phyloP scores from a whole-genome alignment of 1,284 basidiomycete species.

The Thecaphora thlaspeos region DNA sequence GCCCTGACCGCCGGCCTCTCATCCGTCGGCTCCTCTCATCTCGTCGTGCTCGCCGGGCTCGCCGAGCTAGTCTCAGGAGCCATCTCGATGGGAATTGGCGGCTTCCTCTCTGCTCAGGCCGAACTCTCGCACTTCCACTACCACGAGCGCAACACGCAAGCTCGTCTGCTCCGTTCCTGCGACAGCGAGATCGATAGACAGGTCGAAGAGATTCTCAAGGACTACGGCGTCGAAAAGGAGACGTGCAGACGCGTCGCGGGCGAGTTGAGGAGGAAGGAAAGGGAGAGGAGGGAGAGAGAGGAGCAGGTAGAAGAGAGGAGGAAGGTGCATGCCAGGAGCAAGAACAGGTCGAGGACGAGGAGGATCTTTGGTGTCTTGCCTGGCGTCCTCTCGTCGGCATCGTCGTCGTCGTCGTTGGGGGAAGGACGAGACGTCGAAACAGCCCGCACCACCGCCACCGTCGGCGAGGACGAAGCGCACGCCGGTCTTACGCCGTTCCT shows the following conservation, averaged over 20 bases:
- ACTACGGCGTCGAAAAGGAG: slow-evolving; percentile 80
- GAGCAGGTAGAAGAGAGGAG: slow-evolving; percentile 8
- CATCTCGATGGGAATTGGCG: slow-evolving; percentile 92
- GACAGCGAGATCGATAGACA: slow-evolving; percentile 93
- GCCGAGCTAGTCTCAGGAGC: slow-evolving; percentile 65
- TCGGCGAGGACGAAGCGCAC: slow-evolving; percentile 13
- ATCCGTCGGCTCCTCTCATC: slow-evolving; percentile 78
- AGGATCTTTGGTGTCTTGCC: slow-evolving; percentile 30
- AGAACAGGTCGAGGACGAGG: slow-evolving; percentile 1
- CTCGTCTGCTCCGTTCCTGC: slow-evolving; percentile 83
- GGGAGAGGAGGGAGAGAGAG: slow-evolving; percentile 14
- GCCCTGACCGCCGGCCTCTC: slow-evolving; percentile 72
- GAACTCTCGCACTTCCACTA: slow-evolving; percentile 74
- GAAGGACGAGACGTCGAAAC: not conserved
- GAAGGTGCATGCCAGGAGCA: not conserved
- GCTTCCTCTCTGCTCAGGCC: slow-evolving; percentile 92
- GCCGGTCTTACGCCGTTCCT: slow-evolving; percentile 49
- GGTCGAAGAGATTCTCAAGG: slow-evolving; percentile 80
- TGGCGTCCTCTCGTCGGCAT: slow-evolving; percentile 7
- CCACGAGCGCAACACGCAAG: slow-evolving; percentile 58
- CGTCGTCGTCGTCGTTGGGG: too few species aligned
- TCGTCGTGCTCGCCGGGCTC: slow-evolving; percentile 86
- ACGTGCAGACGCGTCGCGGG: slow-evolving; percentile 74
- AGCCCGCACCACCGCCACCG: slow-evolving; percentile 2
- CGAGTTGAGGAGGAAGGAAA: slow-evolving; percentile 24